These are phyloP conservation scores for Elymus sibiricus DNA, from an alignment of 176 grass and related monocot species.

Conservation along the genomic window DNA sequence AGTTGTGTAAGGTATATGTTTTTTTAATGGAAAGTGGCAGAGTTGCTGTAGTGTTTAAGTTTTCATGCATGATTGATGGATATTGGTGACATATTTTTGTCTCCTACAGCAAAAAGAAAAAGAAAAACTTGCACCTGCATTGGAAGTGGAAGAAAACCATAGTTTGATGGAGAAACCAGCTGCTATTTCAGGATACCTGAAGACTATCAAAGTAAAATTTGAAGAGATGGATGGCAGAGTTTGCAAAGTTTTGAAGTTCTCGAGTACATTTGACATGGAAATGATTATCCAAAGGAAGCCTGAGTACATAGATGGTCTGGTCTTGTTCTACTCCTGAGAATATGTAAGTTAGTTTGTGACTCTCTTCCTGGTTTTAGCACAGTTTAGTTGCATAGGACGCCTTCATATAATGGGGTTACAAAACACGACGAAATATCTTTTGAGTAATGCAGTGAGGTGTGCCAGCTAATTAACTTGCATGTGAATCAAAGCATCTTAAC, in stretches of 20 bases:
- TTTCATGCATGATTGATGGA: neutral
- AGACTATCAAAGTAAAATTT: neutral
- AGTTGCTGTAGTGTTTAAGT: too few species aligned
- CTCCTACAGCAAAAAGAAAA: neutral
- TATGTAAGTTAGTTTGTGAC: neutral
- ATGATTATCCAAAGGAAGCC: neutral
- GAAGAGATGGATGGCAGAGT: neutral
- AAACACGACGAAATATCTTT: too few species aligned
- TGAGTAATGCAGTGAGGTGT: too few species aligned
- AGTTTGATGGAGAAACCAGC: too few species aligned
- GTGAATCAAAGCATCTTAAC: neutral
- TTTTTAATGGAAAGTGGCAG: too few species aligned
- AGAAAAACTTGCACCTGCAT: neutral
- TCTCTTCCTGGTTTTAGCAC: neutral
- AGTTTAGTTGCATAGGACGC: neutral
- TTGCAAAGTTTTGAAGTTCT: neutral
- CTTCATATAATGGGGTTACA: neutral
- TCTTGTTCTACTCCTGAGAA: neutral
- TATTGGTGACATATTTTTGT: neutral
- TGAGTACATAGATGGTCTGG: neutral
- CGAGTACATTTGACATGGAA: neutral
- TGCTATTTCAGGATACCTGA: neutral
- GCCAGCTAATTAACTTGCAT: too few species aligned
- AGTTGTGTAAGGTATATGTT: too few species aligned
- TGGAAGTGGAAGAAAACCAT: neutral